Percentiles rank a stretch among this genome's conserved stretches.
Conservation (phyloP, 495 filamentous ascomycete genomes). For the Hypoxylon crocopeplum region DNA sequence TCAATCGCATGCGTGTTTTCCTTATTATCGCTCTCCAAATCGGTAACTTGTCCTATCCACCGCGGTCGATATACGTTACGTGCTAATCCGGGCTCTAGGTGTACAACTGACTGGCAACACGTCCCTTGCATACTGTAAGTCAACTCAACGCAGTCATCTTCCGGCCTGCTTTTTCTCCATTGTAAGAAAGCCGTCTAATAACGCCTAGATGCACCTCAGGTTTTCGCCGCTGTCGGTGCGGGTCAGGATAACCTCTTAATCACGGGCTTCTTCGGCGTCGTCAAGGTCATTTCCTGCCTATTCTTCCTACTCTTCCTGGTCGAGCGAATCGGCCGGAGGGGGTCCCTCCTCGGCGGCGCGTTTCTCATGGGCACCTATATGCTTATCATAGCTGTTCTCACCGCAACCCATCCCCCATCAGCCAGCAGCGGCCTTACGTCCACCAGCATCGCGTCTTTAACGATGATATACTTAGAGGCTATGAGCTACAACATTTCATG, state of each 20-base stretch:
- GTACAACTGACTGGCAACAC: conserved; percentile 58
- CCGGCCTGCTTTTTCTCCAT: too few relatives aligned
- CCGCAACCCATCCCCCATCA: conserved; percentile 53
- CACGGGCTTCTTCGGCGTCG: conserved; percentile 57
- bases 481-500: conserved; percentile 58
- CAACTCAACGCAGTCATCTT: not conserved
- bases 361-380: conserved; percentile 46
- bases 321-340: conserved; percentile 48
- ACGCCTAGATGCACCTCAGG: conserved; percentile 46
- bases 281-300: conserved; percentile 53
- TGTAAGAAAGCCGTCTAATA: too few relatives aligned
- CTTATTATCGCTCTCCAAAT: conserved; percentile 51
- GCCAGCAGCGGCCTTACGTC: conserved; percentile 26
- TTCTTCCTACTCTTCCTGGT: conserved; percentile 50
- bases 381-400: conserved; percentile 38
- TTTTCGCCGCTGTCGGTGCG: conserved; percentile 55
- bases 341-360: conserved; percentile 45
- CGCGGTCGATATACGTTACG: not conserved
- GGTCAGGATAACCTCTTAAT: conserved; percentile 52
- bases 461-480: conserved; percentile 59
- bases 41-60: conserved; percentile 4
- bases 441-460: conserved; percentile 55
- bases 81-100: conserved; percentile 29
- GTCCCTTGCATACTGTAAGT: conserved; percentile 53
- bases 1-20: conserved; percentile 52